Evolutionary conservation across 1,139 yeast genomes (phyloP).

Genomic region (Blastobotrys illinoisensis): DNA sequence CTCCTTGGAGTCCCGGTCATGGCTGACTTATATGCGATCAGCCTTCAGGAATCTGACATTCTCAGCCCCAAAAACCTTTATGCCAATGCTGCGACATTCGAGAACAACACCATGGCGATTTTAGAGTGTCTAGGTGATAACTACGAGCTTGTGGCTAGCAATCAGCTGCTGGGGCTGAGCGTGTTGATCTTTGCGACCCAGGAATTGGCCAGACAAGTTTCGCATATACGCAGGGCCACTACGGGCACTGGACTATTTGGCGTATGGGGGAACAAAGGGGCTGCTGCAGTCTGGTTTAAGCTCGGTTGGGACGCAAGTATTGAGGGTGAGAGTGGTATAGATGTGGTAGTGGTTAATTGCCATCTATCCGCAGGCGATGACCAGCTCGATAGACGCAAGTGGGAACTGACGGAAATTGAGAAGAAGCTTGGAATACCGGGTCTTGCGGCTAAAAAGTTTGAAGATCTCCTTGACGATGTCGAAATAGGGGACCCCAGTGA

Average conservation of each 20-base stretch:
- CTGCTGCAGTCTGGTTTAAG: slow-evolving; percentile 37
- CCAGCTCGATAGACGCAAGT: slow-evolving; percentile 38
- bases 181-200: slow-evolving; percentile 38
- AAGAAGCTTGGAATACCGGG: slow-evolving; percentile 26
- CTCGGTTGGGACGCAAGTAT: slow-evolving; percentile 29
- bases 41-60: slow-evolving; percentile 51
- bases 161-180: slow-evolving; percentile 47
- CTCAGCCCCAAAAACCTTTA: slow-evolving; percentile 40
- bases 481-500: slow-evolving; percentile 10
- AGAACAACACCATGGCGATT: slow-evolving; percentile 35
- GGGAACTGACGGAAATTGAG: slow-evolving; percentile 41
- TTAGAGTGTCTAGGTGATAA: slow-evolving; percentile 25
- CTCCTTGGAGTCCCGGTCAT: slow-evolving; percentile 23
- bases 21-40: slow-evolving; percentile 40
- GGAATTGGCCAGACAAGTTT: slow-evolving; percentile 34
- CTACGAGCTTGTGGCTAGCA: slow-evolving; percentile 32
- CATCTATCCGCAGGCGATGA: slow-evolving; percentile 73
- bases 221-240: slow-evolving; percentile 36
- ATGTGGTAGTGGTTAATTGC: slow-evolving; percentile 51
- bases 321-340: slow-evolving; percentile 35
- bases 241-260: slow-evolving; percentile 52
- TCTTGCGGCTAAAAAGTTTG: slow-evolving; percentile 11
- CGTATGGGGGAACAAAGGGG: slow-evolving; percentile 59
- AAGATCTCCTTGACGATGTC: slow-evolving; percentile 9
- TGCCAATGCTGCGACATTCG: slow-evolving; percentile 40